phyloP scores from a whole-genome alignment of 2,329 filamentous ascomycete genomes.

The Parastagonospora avenae region DNA sequence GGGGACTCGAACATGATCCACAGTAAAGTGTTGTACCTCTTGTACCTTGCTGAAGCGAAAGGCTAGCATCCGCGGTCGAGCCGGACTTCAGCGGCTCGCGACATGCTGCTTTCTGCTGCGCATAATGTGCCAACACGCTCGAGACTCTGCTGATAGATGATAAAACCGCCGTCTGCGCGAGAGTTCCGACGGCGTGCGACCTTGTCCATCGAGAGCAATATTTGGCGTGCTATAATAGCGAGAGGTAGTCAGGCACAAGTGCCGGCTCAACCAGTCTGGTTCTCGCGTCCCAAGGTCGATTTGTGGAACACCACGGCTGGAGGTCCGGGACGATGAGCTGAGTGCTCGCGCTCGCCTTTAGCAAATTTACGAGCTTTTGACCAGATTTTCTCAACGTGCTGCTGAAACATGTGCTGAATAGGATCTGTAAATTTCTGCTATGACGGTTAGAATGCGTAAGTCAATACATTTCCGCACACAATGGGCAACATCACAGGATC shows the following conservation, averaged over 20 bases:
- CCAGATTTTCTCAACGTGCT: too few relatives aligned
- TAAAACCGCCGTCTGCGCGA: too few relatives aligned
- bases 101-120: neutral
- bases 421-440: too few relatives aligned
- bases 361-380: too few relatives aligned
- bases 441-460: neutral
- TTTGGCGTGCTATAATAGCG: neutral
- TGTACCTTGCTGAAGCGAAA: slow-evolving; percentile 49
- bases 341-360: too few relatives aligned
- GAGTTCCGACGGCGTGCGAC: too few relatives aligned
- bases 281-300: slow-evolving; percentile 11
- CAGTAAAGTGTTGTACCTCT: slow-evolving; percentile 38
- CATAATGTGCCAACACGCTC: too few relatives aligned
- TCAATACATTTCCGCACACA: neutral
- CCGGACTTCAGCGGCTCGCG: slow-evolving; percentile 14
- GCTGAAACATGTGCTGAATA: too few relatives aligned
- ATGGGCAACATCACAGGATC: neutral
- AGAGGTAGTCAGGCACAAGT: slow-evolving; percentile 6
- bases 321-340: slow-evolving; percentile 9
- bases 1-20: slow-evolving; percentile 42
- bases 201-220: neutral
- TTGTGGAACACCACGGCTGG: slow-evolving; percentile 9
- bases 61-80: slow-evolving; percentile 31
- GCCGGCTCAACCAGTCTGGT: slow-evolving; percentile 13
- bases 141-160: slow-evolving; percentile 5